Evolutionary conservation across 176 grass and related monocot species (phyloP).

Genomic region (Chloris gayana): DNA sequence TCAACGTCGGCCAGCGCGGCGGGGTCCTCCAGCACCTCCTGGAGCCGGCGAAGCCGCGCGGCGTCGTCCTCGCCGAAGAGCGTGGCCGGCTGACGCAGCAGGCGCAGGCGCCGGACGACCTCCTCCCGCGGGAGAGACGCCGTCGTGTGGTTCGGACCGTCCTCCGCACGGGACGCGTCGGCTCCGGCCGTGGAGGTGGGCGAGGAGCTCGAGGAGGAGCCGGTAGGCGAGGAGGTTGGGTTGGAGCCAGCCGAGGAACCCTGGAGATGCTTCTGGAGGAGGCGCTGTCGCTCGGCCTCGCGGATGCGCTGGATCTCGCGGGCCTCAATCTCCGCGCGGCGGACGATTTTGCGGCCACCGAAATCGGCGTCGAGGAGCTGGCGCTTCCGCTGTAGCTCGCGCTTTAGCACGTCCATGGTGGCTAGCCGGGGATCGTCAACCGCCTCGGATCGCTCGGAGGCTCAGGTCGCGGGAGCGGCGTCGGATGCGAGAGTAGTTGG

Average conservation of each 20-base stretch:
- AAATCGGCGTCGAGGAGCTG: conserved; percentile 56
- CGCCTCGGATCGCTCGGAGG: neutral
- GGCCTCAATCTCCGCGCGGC: conserved; percentile 62
- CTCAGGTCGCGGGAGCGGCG: neutral
- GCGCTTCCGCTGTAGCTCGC: conserved; percentile 75
- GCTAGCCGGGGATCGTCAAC: neutral
- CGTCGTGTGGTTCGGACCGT: neutral
- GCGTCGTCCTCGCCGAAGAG: conserved; percentile 78
- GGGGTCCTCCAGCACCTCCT: conserved; percentile 51
- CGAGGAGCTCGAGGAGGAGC: neutral
- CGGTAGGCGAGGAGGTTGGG: conserved; percentile 16
- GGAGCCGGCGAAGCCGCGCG: conserved; percentile 49
- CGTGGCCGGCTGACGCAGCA: conserved; percentile 66
- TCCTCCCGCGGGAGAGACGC: conserved; percentile 57
- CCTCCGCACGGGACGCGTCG: neutral
- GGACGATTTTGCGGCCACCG: conserved; percentile 59
- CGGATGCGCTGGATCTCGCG: conserved; percentile 59
- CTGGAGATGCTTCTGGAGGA: conserved; percentile 41
- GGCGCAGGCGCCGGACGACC: conserved; percentile 62
- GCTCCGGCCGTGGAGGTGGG: neutral
- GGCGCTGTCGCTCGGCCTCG: conserved; percentile 39
- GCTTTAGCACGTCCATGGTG: conserved; percentile 82
- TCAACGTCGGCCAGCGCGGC: conserved; percentile 50
- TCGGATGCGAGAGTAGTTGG: neutral
- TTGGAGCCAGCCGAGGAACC: conserved; percentile 13